Conservation (phyloP, 2,329 filamentous ascomycete genomes). For the Leptographium radiaticola region DNA sequence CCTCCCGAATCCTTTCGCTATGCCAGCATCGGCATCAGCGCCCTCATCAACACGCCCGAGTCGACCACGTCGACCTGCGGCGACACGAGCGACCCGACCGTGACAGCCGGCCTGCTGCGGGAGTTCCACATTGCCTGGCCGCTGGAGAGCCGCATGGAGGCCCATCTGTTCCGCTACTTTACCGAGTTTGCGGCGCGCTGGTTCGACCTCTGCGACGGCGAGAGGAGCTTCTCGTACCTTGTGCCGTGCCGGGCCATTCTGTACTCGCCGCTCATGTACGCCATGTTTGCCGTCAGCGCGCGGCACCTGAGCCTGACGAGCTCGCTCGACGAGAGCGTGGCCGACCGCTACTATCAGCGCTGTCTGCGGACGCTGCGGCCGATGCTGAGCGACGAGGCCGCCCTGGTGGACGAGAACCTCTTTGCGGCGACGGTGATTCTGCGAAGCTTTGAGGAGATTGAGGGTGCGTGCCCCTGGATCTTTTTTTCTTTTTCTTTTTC, state of each 20-base stretch:
- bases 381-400: neutral
- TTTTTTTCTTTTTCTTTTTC: neutral
- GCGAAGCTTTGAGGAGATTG: constrained; percentile 1
- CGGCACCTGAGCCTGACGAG: neutral
- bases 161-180: neutral
- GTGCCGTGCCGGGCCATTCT: neutral
- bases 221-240: neutral
- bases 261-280: neutral
- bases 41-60: neutral
- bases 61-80: too few relatives aligned
- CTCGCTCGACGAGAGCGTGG: neutral
- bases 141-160: neutral
- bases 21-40: neutral
- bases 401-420: constrained; percentile 3
- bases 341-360: neutral
- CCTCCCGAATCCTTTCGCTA: neutral
- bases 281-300: neutral
- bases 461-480: neutral
- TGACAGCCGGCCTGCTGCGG: neutral
- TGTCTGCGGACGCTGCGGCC: neutral
- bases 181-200: neutral
- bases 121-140: neutral
- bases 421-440: constrained; percentile 4
- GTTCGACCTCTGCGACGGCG: constrained; percentile 1
- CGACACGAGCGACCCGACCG: neutral